Conservation (phyloP, 73 alveolate species). For the Loxodes magnus region DNA sequence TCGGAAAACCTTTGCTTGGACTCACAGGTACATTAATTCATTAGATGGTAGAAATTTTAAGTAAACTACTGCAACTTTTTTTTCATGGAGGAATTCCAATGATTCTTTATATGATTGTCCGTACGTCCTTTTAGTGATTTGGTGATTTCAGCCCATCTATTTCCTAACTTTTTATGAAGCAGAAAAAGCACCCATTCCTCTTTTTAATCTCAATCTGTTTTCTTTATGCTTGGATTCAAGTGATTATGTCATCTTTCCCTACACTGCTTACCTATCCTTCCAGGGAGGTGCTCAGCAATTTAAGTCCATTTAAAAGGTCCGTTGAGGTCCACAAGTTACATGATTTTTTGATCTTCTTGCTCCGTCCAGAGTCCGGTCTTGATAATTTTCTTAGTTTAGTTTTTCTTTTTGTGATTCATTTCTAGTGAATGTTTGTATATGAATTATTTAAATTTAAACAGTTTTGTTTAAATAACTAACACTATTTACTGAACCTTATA, state of each 20-base stretch:
- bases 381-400: too few relatives aligned
- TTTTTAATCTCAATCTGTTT: slow-evolving; percentile 85
- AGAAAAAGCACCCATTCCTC: slow-evolving; percentile 83
- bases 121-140: slow-evolving; percentile 63
- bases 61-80: slow-evolving; percentile 15
- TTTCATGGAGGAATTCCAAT: slow-evolving; percentile 75
- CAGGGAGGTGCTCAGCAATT: slow-evolving; percentile 91
- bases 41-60: neutral
- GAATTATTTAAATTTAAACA: too few relatives aligned
- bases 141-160: slow-evolving; percentile 83
- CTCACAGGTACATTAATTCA: neutral
- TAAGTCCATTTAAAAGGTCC: slow-evolving; percentile 93
- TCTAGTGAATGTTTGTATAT: too few relatives aligned
- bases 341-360: slow-evolving; percentile 79
- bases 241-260: slow-evolving; percentile 98
- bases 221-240: slow-evolving; percentile 79
- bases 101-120: slow-evolving; percentile 78
- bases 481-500: too few relatives aligned
- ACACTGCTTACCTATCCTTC: slow-evolving; percentile 93
- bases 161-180: slow-evolving; percentile 80
- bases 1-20: neutral
- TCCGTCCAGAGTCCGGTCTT: slow-evolving; percentile 87
- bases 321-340: slow-evolving; percentile 68
- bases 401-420: too few relatives aligned
- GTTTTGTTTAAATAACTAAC: too few relatives aligned